phyloP scores from a whole-genome alignment of 2,329 filamentous ascomycete species.

The Teratosphaeria pseudoeucalypti region DNA sequence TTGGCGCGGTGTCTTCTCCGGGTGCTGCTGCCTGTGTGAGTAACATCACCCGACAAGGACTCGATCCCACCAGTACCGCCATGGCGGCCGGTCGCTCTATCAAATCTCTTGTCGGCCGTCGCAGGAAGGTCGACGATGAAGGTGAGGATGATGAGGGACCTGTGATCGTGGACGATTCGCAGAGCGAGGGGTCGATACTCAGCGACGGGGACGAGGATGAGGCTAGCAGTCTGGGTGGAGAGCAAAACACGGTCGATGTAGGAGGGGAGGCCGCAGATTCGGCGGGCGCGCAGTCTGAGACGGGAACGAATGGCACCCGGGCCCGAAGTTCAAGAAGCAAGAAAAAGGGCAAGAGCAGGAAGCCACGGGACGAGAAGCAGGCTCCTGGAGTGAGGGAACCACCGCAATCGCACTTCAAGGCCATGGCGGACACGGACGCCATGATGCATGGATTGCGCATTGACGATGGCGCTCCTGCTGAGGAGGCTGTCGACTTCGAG shows the following conservation, averaged over 20 bases:
- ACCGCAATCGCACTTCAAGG: conserved; percentile 24
- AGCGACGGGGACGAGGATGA: conserved; percentile 49
- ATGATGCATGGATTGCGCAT: conserved; percentile 51
- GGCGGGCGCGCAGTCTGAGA: conserved; percentile 17
- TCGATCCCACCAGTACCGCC: not conserved
- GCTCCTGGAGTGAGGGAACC: not conserved
- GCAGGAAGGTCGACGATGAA: conserved; percentile 60
- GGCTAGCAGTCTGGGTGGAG: conserved; percentile 13
- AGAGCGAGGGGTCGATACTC: conserved; percentile 50
- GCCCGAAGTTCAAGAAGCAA: conserved; percentile 19
- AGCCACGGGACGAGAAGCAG: conserved; percentile 17
- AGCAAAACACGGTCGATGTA: conserved; percentile 16
- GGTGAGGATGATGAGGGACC: conserved; percentile 53
- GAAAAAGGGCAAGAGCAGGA: conserved; percentile 14
- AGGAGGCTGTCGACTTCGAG: conserved; percentile 42
- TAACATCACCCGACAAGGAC: not conserved
- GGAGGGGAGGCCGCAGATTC: conserved; percentile 4
- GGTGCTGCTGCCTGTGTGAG: not conserved
- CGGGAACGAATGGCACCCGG: conserved; percentile 13
- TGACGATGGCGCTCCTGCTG: conserved; percentile 27
- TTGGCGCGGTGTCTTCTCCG: not conserved
- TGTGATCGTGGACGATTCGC: conserved; percentile 49
- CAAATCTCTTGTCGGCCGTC: conserved; percentile 56
- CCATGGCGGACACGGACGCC: conserved; percentile 46
- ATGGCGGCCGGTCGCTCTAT: conserved; percentile 46